Conservation (phyloP, 2,329 filamentous ascomycete genomes). For the Botrytis byssoidea region DNA sequence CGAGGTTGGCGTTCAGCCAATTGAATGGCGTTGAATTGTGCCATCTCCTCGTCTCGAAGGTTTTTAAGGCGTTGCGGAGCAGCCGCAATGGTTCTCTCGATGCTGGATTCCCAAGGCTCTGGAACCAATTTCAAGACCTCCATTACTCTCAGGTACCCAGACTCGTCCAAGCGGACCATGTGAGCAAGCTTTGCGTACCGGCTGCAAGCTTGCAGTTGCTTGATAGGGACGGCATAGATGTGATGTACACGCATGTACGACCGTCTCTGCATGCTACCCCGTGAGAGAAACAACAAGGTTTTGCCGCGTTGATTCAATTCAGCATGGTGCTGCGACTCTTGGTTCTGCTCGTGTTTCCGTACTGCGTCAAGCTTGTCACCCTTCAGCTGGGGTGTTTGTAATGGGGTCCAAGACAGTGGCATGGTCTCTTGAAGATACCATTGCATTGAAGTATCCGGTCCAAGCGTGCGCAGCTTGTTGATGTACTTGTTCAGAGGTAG, state of each 20-base stretch:
- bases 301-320: not conserved
- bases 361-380: not conserved
- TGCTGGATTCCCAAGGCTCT: not conserved
- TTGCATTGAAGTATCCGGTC: not conserved
- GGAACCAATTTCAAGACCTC: not conserved
- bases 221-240: conserved; percentile 6
- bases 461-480: not conserved
- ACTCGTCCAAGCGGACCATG: not conserved
- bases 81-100: not conserved
- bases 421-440: not conserved
- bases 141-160: not conserved
- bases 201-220: not conserved
- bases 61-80: not conserved
- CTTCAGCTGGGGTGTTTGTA: not conserved
- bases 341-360: not conserved
- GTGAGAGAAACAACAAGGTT: not conserved
- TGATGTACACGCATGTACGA: conserved; percentile 7
- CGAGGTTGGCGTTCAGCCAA: not conserved
- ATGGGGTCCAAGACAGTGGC: not conserved
- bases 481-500: not conserved
- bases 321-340: not conserved
- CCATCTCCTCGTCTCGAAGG: not conserved
- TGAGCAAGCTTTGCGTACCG: not conserved
- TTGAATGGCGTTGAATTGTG: not conserved
- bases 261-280: not conserved